A percentile compares a stretch with the other conserved stretches of the same genome.
phyloP scores from a whole-genome alignment of 108 stramenopile genomes.

The Nitzschia sp. region DNA sequence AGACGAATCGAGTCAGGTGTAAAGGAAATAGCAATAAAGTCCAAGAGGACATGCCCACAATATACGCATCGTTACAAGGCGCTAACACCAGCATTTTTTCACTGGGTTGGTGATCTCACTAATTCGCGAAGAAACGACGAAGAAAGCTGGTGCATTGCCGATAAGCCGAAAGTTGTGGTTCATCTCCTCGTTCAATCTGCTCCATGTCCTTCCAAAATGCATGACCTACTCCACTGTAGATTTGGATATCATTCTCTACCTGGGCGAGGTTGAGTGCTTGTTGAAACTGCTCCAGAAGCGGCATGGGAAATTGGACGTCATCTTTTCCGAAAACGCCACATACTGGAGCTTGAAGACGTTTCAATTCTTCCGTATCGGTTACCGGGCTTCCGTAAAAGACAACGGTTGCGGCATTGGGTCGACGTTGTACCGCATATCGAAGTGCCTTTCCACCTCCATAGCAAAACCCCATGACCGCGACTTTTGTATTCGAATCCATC shows the following conservation, averaged over 20 bases:
- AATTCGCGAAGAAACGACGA: slow-evolving; percentile 1
- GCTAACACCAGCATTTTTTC: no score
- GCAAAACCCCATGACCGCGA: slow-evolving; percentile 35
- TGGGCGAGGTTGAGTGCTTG: slow-evolving; percentile 16
- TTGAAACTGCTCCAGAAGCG: slow-evolving; percentile 23
- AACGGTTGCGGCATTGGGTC: slow-evolving; percentile 33
- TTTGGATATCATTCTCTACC: slow-evolving; percentile 27
- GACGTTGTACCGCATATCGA: slow-evolving; percentile 30
- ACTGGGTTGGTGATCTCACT: no score
- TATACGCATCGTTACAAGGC: no score
- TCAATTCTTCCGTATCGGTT: slow-evolving; percentile 16
- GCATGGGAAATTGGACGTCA: slow-evolving; percentile 33
- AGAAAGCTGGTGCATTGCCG: slow-evolving; percentile 27
- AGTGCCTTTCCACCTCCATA: slow-evolving; percentile 39
- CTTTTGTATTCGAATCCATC: slow-evolving; percentile 14
- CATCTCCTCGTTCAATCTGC: slow-evolving; percentile 17
- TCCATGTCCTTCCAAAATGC: slow-evolving; percentile 39
- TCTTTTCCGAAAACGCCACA: slow-evolving; percentile 29
- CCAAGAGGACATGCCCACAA: no score
- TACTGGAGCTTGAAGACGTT: slow-evolving; percentile 15
- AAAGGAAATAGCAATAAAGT: no score
- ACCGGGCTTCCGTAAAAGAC: slow-evolving; percentile 35
- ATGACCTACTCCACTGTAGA: slow-evolving; percentile 31
- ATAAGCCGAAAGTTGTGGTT: slow-evolving; percentile 27
- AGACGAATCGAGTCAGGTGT: no score